Evolutionary conservation across 352 stramenopile species (phyloP).

Genomic region (Pythium rhizo-oryzae): DNA sequence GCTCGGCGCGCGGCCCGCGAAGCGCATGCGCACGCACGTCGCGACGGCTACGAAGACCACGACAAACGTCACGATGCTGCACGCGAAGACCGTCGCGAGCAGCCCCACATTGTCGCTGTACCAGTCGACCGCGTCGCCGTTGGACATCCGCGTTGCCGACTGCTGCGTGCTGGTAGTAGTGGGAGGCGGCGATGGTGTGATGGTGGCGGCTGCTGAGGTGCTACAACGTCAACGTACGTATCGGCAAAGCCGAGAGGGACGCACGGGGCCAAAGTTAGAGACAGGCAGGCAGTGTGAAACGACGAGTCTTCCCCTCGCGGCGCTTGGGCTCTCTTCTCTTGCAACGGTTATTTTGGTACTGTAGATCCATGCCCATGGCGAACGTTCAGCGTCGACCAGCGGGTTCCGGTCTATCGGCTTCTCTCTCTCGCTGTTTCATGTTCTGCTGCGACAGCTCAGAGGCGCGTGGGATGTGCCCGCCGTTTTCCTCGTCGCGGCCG

Average conservation of each 20-base stretch:
- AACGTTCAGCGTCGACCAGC: conserved; percentile 1
- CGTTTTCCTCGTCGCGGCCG: background rate
- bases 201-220: background rate
- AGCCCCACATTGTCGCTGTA: conserved; percentile 40
- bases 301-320: background rate
- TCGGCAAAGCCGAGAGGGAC: background rate
- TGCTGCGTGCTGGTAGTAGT: background rate
- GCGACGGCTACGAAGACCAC: conserved; percentile 36
- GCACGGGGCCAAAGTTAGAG: too few relatives aligned
- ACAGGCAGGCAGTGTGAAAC: background rate
- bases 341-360: conserved; percentile 6
- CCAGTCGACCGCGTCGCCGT: conserved; percentile 38
- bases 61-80: conserved; percentile 44
- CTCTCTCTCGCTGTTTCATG: background rate
- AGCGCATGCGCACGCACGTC: conserved; percentile 36
- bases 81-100: conserved; percentile 42
- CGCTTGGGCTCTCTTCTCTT: background rate
- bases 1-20: conserved; percentile 17
- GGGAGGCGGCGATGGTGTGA: background rate
- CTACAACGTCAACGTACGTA: conserved; percentile 7
- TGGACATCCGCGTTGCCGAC: background rate
- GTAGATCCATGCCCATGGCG: background rate
- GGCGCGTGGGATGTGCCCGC: conserved; percentile 1
- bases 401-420: background rate
- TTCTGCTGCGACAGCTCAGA: background rate